These are phyloP conservation scores for Penicillium verhagenii DNA, from an alignment of 495 filamentous ascomycete genomes.

Conservation along the genomic window DNA sequence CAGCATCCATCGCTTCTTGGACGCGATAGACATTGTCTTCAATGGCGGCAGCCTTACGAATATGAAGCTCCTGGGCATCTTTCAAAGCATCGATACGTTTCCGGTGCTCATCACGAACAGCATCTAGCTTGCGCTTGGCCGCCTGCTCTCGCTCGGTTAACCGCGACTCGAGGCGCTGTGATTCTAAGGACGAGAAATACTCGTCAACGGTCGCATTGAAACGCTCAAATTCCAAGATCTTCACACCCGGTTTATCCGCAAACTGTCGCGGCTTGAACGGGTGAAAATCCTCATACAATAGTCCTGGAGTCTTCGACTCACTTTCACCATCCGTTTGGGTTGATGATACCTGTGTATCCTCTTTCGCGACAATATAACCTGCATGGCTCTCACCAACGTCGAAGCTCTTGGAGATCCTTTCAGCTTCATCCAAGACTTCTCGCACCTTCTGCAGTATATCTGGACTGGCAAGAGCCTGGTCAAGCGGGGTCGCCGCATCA, in stretches of 20 bases:
- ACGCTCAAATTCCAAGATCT: slow-evolving; percentile 71
- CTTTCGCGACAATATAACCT: slow-evolving; percentile 89
- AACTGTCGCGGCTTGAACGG: slow-evolving; percentile 89
- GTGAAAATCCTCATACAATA: slow-evolving; percentile 93
- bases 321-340: slow-evolving; percentile 36
- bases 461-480: slow-evolving; percentile 66
- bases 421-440: slow-evolving; percentile 63
- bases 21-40: slow-evolving; percentile 86
- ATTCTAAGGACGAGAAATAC: slow-evolving; percentile 95
- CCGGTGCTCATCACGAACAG: slow-evolving; percentile 75
- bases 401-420: slow-evolving; percentile 45
- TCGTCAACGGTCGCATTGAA: slow-evolving; percentile 94
- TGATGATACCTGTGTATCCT: slow-evolving; percentile 33
- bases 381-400: slow-evolving; percentile 30
- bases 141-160: slow-evolving; percentile 76
- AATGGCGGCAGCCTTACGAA: slow-evolving; percentile 86
- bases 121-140: slow-evolving; percentile 79
- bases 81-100: slow-evolving; percentile 81
- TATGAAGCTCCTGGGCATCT: slow-evolving; percentile 74
- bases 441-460: slow-evolving; percentile 62
- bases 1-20: slow-evolving; percentile 84
- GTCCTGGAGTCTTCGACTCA: slow-evolving; percentile 38
- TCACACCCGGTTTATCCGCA: slow-evolving; percentile 58
- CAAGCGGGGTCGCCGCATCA: slow-evolving; percentile 61
- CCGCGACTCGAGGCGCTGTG: slow-evolving; percentile 83